phyloP scores from a whole-genome alignment of 2,329 filamentous ascomycete species.

The Lithohypha guttulata region DNA sequence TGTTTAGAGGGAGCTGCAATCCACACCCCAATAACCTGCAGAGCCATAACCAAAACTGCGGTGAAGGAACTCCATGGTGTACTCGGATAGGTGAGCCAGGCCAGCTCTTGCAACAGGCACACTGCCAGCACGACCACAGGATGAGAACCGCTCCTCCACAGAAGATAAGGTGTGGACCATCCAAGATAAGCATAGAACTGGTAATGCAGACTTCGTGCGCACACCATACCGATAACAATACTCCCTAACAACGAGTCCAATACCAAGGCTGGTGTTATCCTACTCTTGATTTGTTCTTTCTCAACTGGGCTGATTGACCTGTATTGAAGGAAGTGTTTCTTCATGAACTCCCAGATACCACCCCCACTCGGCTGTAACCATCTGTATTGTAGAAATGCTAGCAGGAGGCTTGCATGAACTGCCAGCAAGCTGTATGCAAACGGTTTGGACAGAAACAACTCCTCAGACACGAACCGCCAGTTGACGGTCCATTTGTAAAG shows the following conservation, averaged over 20 bases:
- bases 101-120: conserved; percentile 77
- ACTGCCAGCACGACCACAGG: conserved; percentile 56
- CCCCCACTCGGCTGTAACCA: conserved; percentile 62
- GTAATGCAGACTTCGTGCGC: conserved; percentile 82
- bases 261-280: conserved; percentile 60
- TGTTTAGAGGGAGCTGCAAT: conserved; percentile 15
- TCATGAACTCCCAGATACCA: conserved; percentile 45
- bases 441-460: conserved; percentile 58
- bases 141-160: conserved; percentile 66
- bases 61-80: conserved; percentile 51
- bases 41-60: conserved; percentile 60
- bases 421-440: conserved; percentile 60
- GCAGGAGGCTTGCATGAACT: conserved; percentile 55
- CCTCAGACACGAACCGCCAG: conserved; percentile 89
- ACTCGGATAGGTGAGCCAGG: conserved; percentile 91
- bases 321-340: conserved; percentile 35
- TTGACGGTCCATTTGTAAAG: conserved; percentile 98
- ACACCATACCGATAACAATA: conserved; percentile 69
- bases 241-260: conserved; percentile 67
- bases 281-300: conserved; percentile 42
- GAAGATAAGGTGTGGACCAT: conserved; percentile 77
- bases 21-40: conserved; percentile 42
- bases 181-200: conserved; percentile 90
- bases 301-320: conserved; percentile 11
- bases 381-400: conserved; percentile 52